Conservation (phyloP, 352 stramenopile species). For the Phytopythium kandeliae region DNA sequence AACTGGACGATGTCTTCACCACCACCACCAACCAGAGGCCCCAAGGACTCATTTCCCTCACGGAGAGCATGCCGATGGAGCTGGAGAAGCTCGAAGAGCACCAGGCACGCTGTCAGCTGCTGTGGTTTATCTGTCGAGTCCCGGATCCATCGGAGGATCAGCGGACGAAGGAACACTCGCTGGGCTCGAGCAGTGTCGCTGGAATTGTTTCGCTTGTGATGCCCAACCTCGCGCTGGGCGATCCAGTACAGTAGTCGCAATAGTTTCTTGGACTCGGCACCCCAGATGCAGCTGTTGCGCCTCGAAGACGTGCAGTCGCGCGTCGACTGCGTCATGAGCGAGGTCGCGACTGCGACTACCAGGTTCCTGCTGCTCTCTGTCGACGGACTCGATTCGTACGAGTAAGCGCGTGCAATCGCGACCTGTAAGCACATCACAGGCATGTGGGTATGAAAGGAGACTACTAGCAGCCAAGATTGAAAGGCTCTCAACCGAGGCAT, state of each 20-base stretch:
- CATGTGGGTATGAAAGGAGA: neutral
- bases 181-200: neutral
- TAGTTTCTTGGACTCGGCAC: conserved; percentile 32
- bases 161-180: conserved; percentile 18
- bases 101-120: conserved; percentile 48
- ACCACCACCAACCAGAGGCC: neutral
- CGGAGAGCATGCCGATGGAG: conserved; percentile 13
- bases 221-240: neutral
- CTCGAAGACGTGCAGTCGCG: conserved; percentile 35
- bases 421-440: neutral
- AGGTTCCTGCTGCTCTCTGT: conserved; percentile 27
- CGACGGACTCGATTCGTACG: neutral
- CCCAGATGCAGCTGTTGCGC: conserved; percentile 56
- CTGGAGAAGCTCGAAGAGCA: conserved; percentile 58
- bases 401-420: conserved; percentile 16
- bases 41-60: no score
- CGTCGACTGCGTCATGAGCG: conserved; percentile 37
- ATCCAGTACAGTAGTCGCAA: conserved; percentile 57
- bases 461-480: no score
- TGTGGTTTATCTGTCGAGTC: conserved; percentile 28
- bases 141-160: conserved; percentile 31
- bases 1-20: neutral
- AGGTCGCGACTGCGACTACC: conserved; percentile 26
- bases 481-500: neutral
- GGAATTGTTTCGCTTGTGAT: neutral